These are phyloP conservation scores for Globisporangium nunn DNA, from an alignment of 352 stramenopile genomes.

Conservation along the genomic window DNA sequence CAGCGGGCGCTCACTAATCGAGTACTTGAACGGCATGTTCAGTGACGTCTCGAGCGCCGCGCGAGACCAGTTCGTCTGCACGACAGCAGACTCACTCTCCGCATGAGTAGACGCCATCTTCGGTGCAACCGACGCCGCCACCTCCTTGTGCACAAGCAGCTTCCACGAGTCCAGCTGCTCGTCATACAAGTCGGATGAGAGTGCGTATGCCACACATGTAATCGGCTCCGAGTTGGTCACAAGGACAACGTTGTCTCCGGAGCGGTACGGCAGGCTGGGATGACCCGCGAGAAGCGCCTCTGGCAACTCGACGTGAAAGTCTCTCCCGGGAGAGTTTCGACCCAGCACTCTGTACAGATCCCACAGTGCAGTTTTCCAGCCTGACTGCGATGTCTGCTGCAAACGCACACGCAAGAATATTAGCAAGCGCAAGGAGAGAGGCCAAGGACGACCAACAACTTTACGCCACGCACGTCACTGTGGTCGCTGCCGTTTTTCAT, in stretches of 20 bases:
- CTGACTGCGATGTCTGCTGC: constrained; percentile 16
- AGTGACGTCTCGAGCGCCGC: constrained; percentile 43
- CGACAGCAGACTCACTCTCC: neutral
- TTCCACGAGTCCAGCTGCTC: constrained; percentile 66
- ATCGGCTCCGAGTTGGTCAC: constrained; percentile 92
- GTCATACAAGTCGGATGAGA: constrained; percentile 89
- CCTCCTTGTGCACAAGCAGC: constrained; percentile 41
- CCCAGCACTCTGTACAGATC: constrained; percentile 65
- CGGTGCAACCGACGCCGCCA: constrained; percentile 15
- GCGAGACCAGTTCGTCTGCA: constrained; percentile 68
- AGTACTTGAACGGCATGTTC: constrained; percentile 61
- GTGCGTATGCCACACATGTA: constrained; percentile 93
- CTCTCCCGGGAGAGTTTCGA: constrained; percentile 46
- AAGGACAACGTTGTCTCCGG: constrained; percentile 85
- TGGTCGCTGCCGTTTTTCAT: constrained; percentile 7
- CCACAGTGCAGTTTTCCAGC: constrained; percentile 61
- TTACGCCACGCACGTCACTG: constrained; percentile 35
- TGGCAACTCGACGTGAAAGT: constrained; percentile 71
- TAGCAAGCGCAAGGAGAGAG: no score
- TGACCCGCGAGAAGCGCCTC: constrained; percentile 66
- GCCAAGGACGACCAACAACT: neutral
- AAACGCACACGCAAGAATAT: neutral
- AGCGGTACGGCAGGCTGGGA: constrained; percentile 83
- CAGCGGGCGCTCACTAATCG: constrained; percentile 42
- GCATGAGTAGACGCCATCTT: constrained; percentile 1